Conservation (phyloP, 2,329 filamentous ascomycete genomes). For the Cercospora sp. region DNA sequence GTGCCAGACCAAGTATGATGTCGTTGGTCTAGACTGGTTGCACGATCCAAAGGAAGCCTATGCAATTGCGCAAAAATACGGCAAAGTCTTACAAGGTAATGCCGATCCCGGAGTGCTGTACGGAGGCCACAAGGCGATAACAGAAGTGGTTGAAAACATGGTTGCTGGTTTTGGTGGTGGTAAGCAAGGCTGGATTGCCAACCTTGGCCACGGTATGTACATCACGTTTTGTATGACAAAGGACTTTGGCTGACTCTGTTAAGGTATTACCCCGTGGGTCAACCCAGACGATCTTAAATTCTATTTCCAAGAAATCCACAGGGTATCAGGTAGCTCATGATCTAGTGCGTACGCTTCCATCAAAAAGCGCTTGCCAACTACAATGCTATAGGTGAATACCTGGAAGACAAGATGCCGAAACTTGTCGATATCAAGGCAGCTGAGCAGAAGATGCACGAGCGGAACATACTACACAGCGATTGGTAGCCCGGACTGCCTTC, state of each 20-base stretch:
- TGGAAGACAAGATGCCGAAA: conserved; percentile 29
- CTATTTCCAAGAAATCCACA: conserved; percentile 89
- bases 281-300: conserved; percentile 91
- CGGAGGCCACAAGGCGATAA: conserved; percentile 78
- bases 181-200: conserved; percentile 94
- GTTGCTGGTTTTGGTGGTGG: conserved; percentile 79
- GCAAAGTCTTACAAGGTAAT: conserved; percentile 86
- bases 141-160: conserved; percentile 79
- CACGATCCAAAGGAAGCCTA: conserved; percentile 85
- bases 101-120: conserved; percentile 93
- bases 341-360: conserved; percentile 21
- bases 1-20: conserved; percentile 86
- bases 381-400: conserved; percentile 36
- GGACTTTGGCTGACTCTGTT: conserved; percentile 23
- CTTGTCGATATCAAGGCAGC: conserved; percentile 28
- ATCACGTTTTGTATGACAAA: not conserved
- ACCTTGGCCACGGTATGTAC: conserved; percentile 83
- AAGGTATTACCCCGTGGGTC: conserved; percentile 90
- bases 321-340: conserved; percentile 44
- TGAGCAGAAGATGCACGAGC: conserved; percentile 41
- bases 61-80: conserved; percentile 68
- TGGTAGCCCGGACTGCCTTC: conserved; percentile 31
- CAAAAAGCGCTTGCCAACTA: conserved; percentile 30
- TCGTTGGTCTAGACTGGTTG: conserved; percentile 93
- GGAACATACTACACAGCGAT: conserved; percentile 39